A percentile compares a stretch with the other conserved stretches of the same genome.
phyloP scores from a whole-genome alignment of 2,329 filamentous ascomycete species.

The Pseudocercospora vitis region DNA sequence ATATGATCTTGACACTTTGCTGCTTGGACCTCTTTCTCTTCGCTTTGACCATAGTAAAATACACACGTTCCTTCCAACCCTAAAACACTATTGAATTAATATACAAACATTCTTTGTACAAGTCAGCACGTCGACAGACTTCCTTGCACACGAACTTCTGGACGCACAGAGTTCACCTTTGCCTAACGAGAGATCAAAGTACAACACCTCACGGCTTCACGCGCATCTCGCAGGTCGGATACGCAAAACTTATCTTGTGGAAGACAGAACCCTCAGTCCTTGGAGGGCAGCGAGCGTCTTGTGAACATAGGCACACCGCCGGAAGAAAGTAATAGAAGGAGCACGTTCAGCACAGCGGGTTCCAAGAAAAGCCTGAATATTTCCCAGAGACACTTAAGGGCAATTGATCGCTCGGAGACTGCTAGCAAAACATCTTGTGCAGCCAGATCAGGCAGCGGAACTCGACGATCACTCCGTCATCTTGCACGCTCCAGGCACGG shows the following conservation, averaged over 20 bases:
- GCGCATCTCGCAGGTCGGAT: constrained; percentile 19
- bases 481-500: background rate
- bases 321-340: background rate
- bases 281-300: background rate
- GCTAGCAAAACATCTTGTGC: background rate
- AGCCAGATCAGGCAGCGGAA: background rate
- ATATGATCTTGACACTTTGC: constrained; percentile 18
- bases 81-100: constrained; percentile 17
- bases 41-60: constrained; percentile 23
- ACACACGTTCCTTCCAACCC: constrained; percentile 25
- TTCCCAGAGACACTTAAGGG: background rate
- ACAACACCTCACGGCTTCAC: no score
- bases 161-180: constrained; percentile 1
- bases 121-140: constrained; percentile 14
- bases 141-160: constrained; percentile 7
- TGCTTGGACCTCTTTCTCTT: constrained; percentile 21
- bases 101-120: constrained; percentile 23
- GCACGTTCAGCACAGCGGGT: background rate
- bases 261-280: background rate
- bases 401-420: background rate
- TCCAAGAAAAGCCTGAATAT: background rate
- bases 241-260: constrained; percentile 7
- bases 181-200: no score
- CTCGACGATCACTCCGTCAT: constrained; percentile 2
- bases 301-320: background rate